Percentiles rank a stretch among this genome's conserved stretches.
Conservation (phyloP, 2,329 filamentous ascomycete genomes). For the Madurella fahalii region DNA sequence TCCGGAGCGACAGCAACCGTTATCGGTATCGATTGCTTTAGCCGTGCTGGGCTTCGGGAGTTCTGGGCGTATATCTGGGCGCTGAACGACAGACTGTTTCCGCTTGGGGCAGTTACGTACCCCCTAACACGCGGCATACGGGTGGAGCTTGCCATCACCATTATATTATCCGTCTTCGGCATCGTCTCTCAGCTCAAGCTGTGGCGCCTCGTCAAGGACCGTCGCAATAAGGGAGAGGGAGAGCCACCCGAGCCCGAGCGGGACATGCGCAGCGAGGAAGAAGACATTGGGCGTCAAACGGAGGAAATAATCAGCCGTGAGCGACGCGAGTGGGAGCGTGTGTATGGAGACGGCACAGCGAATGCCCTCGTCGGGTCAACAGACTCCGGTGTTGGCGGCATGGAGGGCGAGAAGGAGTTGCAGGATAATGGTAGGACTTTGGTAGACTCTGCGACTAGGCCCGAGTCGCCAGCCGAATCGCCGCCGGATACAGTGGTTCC, state of each 20-base stretch:
- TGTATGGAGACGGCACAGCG: constrained; percentile 61
- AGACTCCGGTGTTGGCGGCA: constrained; percentile 50
- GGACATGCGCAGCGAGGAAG: constrained; percentile 61
- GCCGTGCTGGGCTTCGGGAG: constrained; percentile 84
- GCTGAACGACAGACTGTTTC: constrained; percentile 76
- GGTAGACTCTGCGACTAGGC: constrained; percentile 29
- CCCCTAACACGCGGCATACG: constrained; percentile 81
- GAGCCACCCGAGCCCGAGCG: constrained; percentile 48
- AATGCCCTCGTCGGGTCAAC: constrained; percentile 33
- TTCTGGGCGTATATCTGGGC: constrained; percentile 93
- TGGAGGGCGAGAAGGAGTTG: constrained; percentile 43
- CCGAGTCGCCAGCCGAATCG: constrained; percentile 41
- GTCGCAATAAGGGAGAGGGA: constrained; percentile 50
- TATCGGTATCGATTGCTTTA: constrained; percentile 87
- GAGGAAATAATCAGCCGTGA: constrained; percentile 60
- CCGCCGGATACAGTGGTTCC: constrained; percentile 31
- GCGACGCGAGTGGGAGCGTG: constrained; percentile 68
- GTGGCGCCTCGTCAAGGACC: constrained; percentile 74
- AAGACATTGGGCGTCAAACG: constrained; percentile 63
- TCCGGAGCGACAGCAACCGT: constrained; percentile 74
- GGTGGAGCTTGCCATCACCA: constrained; percentile 74
- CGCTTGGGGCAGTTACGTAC: constrained; percentile 70
- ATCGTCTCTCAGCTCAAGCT: constrained; percentile 80
- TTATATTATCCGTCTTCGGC: constrained; percentile 71
- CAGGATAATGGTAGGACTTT: constrained; percentile 30